Conservation (phyloP, 208 protist genomes). For the Wallacemonas sp. region DNA sequence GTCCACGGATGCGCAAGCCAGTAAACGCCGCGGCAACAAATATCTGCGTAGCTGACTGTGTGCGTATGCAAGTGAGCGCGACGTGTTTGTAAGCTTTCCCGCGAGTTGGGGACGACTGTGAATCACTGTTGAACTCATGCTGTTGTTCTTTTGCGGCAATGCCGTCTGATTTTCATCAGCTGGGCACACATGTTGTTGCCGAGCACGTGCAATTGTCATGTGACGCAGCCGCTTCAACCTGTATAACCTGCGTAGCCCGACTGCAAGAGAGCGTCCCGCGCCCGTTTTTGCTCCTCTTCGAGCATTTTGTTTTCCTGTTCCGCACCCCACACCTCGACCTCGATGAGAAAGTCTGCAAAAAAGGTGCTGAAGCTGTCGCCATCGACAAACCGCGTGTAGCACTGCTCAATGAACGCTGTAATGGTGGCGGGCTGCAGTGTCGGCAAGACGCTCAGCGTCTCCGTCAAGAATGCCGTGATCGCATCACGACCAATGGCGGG, state of each 20-base stretch:
- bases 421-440: conserved; percentile 60
- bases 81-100: too few species aligned
- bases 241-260: background rate
- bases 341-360: conserved; percentile 85
- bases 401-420: conserved; percentile 40
- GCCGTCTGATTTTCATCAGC: too few species aligned
- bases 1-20: too few species aligned
- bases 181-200: too few species aligned
- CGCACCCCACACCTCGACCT: conserved; percentile 82
- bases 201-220: too few species aligned
- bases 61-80: too few species aligned
- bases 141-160: too few species aligned
- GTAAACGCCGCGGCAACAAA: too few species aligned
- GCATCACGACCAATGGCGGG: conserved; percentile 56
- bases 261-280: background rate
- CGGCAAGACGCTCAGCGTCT: conserved; percentile 60
- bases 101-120: too few species aligned
- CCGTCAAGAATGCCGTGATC: conserved; percentile 48
- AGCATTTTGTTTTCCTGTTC: conserved; percentile 84
- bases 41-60: too few species aligned
- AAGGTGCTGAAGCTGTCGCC: conserved; percentile 37
- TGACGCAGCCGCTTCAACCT: too few species aligned
- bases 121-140: too few species aligned
- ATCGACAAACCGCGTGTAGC: conserved; percentile 44
- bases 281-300: conserved; percentile 31